Percentiles rank a stretch among this genome's conserved stretches.
Conservation (phyloP, 257 asterid genomes). For the Forsythia viridissima region DNA sequence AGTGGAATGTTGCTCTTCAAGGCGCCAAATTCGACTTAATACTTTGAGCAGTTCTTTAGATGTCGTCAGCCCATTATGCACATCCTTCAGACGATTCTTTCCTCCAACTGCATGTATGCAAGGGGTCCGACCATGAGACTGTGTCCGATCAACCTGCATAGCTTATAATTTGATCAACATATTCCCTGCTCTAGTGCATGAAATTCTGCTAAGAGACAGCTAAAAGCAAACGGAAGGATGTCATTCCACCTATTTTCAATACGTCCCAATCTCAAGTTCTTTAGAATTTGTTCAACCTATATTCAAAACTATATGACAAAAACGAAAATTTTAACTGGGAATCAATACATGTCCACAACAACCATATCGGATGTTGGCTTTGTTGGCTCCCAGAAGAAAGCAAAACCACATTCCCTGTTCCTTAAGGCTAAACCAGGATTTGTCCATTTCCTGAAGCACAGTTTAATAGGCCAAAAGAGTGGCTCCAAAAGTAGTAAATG, state of each 20-base stretch:
- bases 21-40: constrained; percentile 34
- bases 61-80: constrained; percentile 33
- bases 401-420: constrained; percentile 41
- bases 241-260: background rate
- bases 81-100: constrained; percentile 38
- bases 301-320: constrained; percentile 21
- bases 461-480: constrained; percentile 17
- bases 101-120: constrained; percentile 14
- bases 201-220: background rate
- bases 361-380: constrained; percentile 46
- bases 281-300: background rate
- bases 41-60: constrained; percentile 45
- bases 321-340: constrained; percentile 8
- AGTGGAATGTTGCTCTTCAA: constrained; percentile 33
- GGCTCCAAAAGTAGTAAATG: constrained; percentile 17
- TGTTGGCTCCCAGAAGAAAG: constrained; percentile 50
- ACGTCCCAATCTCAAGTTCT: background rate
- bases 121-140: constrained; percentile 17
- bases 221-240: background rate
- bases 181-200: background rate
- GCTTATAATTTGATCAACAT: background rate
- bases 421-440: constrained; percentile 23
- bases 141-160: constrained; percentile 33
- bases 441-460: constrained; percentile 32
- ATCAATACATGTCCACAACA: constrained; percentile 33